These are phyloP conservation scores for Lentinula boryana DNA, from an alignment of 768 basidiomycete genomes.

Conservation along the genomic window DNA sequence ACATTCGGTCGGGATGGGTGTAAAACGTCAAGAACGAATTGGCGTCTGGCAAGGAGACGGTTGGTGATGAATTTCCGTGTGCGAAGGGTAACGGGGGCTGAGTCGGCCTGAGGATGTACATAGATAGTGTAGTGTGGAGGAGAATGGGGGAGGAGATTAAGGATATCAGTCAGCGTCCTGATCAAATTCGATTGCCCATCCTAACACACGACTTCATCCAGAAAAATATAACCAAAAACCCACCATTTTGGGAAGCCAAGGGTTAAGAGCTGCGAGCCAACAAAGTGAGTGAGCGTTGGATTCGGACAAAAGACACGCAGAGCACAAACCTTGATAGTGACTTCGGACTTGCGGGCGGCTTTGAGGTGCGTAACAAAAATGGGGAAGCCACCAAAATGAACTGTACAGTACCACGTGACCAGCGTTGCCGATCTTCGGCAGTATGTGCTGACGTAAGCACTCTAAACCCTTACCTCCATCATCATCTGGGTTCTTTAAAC, in stretches of 20 bases:
- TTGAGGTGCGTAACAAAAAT: background rate
- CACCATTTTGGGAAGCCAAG: slow-evolving; percentile 27
- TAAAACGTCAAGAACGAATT: slow-evolving; percentile 92
- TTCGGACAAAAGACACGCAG: background rate
- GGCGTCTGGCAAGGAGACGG: slow-evolving; percentile 91
- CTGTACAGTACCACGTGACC: slow-evolving; percentile 1
- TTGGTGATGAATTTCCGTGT: slow-evolving; percentile 99
- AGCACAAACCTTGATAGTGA: slow-evolving; percentile 1
- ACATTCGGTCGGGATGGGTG: slow-evolving; percentile 96
- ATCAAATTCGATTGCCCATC: background rate
- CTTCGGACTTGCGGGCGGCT: slow-evolving; percentile 1
- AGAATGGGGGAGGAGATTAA: background rate
- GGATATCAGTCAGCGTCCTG: background rate
- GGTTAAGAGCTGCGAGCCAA: slow-evolving; percentile 10
- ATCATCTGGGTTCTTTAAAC: background rate
- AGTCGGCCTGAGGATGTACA: slow-evolving; percentile 57
- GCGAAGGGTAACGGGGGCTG: slow-evolving; percentile 85
- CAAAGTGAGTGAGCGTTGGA: background rate
- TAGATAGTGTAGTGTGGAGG: background rate
- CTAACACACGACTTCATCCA: slow-evolving; percentile 8
- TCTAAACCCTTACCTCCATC: background rate
- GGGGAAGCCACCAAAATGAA: background rate
- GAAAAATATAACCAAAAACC: slow-evolving; percentile 9
- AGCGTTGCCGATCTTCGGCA: background rate
- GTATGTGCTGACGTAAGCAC: background rate